Conservation (phyloP, 257 asterid species). For the Solanum etuberosum region DNA sequence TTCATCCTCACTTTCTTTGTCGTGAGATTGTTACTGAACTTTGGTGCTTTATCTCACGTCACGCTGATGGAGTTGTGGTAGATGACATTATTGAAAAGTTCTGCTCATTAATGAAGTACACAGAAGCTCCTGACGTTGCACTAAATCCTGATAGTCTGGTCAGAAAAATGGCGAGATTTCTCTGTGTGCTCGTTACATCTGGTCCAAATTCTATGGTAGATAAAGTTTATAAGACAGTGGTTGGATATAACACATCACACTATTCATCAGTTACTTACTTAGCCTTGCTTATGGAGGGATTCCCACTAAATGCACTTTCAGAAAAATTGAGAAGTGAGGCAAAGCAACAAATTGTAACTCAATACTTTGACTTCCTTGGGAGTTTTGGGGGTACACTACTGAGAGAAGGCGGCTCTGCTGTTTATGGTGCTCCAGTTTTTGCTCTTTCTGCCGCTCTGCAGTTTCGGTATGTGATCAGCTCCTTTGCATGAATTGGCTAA, state of each 20-base stretch:
- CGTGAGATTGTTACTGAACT: conserved; percentile 73
- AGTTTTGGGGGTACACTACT: conserved; percentile 27
- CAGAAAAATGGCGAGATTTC: conserved; percentile 59
- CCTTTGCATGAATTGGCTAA: neutral
- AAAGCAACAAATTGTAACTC: conserved; percentile 48
- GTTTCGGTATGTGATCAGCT: conserved; percentile 48
- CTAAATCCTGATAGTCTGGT: conserved; percentile 42
- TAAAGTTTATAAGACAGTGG: conserved; percentile 41
- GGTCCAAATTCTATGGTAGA: conserved; percentile 59
- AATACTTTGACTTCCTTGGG: conserved; percentile 63
- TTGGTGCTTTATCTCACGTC: conserved; percentile 80
- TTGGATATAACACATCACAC: conserved; percentile 34
- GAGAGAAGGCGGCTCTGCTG: conserved; percentile 22
- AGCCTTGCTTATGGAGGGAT: conserved; percentile 85
- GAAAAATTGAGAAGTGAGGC: conserved; percentile 55
- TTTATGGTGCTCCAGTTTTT: conserved; percentile 72
- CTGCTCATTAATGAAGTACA: conserved; percentile 41
- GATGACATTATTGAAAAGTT: conserved; percentile 43
- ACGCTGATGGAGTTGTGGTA: conserved; percentile 48
- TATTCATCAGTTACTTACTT: conserved; percentile 25
- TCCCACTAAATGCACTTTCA: conserved; percentile 61
- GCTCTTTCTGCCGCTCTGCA: conserved; percentile 74
- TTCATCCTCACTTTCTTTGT: conserved; percentile 89
- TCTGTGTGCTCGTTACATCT: conserved; percentile 41
- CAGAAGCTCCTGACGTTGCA: conserved; percentile 39